Evolutionary conservation across 2,329 filamentous ascomycete genomes (phyloP).

Genomic region (Verticillium albo-atrum): DNA sequence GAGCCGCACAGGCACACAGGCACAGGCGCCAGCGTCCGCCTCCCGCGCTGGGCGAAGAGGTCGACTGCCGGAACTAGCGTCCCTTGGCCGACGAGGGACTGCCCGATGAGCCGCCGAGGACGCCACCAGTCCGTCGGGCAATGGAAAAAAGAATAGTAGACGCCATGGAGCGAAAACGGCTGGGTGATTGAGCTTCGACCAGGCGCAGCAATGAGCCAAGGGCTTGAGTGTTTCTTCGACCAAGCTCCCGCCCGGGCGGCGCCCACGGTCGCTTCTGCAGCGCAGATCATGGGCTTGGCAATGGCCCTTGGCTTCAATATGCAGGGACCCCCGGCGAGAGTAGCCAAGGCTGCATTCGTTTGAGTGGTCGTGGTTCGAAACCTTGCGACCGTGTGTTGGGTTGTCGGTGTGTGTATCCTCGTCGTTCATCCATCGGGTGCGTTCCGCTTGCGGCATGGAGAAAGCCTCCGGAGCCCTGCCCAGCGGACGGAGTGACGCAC

Average conservation of each 20-base stretch:
- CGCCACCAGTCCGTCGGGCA: neutral
- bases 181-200: neutral
- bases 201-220: neutral
- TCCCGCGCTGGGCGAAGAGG: neutral
- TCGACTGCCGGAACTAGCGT: neutral
- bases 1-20: too few species aligned
- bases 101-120: neutral
- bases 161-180: neutral
- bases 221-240: neutral
- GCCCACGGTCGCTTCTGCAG: neutral
- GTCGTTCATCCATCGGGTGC: neutral
- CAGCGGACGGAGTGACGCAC: neutral
- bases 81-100: neutral
- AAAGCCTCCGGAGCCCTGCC: neutral
- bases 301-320: neutral
- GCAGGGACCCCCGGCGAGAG: neutral
- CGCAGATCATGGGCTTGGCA: neutral
- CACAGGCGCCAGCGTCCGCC: neutral
- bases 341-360: constrained; percentile 3
- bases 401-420: neutral
- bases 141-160: neutral
- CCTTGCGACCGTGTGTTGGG: neutral
- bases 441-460: neutral
- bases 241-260: neutral
- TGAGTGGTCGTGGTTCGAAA: neutral